Conservation (phyloP, 1,284 basidiomycete species). For the Termitomyces sp. region DNA sequence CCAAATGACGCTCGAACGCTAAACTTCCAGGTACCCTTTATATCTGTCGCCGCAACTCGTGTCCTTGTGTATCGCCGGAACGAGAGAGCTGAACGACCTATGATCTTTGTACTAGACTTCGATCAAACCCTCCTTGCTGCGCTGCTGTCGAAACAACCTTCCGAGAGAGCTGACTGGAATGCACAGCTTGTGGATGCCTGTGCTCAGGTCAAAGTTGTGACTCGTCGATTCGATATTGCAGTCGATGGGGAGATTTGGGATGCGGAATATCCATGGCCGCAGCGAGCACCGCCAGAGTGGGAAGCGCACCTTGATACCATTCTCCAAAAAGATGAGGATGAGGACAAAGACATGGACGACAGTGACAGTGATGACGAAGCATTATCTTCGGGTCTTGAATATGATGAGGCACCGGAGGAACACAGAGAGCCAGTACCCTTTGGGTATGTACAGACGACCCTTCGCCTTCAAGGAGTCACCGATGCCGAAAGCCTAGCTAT, state of each 20-base stretch:
- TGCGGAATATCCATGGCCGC: constrained; percentile 4
- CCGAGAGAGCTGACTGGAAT: background rate
- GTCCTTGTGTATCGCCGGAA: background rate
- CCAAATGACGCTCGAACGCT: constrained; percentile 1
- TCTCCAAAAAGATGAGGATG: background rate
- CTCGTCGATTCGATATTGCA: background rate
- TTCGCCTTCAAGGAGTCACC: background rate
- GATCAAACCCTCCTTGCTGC: background rate
- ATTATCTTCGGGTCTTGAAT: background rate
- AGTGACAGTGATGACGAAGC: background rate
- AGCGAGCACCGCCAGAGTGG: constrained; percentile 4
- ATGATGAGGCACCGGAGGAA: constrained; percentile 1
- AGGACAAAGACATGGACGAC: background rate
- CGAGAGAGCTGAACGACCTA: background rate
- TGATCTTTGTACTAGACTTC: background rate
- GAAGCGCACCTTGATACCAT: background rate
- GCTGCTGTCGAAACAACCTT: background rate
- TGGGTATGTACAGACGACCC: background rate
- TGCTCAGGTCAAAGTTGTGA: background rate
- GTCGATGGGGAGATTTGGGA: background rate
- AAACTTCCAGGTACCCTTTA: background rate
- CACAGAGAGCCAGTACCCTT: background rate
- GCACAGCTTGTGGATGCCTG: background rate
- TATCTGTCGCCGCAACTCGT: background rate
- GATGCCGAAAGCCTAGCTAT: background rate